Evolutionary conservation across 352 stramenopile species (phyloP).

Genomic region (Pythium angustatum): DNA sequence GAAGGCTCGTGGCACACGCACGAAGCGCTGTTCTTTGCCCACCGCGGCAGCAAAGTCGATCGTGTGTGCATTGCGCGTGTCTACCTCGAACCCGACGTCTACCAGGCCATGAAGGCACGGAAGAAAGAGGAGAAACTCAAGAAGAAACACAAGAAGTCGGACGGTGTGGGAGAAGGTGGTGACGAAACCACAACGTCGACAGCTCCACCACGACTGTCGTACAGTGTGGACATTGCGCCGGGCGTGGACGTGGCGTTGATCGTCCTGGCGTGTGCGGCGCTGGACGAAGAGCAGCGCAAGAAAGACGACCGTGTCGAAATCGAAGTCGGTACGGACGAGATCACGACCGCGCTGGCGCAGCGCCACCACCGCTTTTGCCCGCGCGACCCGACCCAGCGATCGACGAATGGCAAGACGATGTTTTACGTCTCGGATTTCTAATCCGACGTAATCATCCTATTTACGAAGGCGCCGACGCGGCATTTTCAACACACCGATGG

Average conservation of each 20-base stretch:
- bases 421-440: too few relatives aligned
- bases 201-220: too few relatives aligned
- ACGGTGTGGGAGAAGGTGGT: too few relatives aligned
- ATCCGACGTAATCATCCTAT: too few relatives aligned
- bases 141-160: not conserved
- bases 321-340: constrained; percentile 17
- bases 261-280: constrained; percentile 17
- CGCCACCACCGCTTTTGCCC: constrained; percentile 23
- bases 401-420: too few relatives aligned
- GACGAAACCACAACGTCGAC: not conserved
- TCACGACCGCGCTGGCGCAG: constrained; percentile 14
- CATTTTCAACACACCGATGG: too few relatives aligned
- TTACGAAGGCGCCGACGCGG: too few relatives aligned
- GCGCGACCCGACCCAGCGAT: too few relatives aligned
- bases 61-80: constrained; percentile 21
- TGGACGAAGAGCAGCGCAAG: constrained; percentile 18
- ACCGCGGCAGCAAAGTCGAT: not conserved
- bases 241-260: constrained; percentile 24
- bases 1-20: constrained; percentile 15
- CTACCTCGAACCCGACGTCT: constrained; percentile 1
- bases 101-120: not conserved
- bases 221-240: constrained; percentile 15
- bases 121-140: not conserved
- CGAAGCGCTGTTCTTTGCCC: constrained; percentile 15
- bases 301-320: not conserved